Base-by-base conservation (phyloP, 345 rosid genomes). In the Hevea brasiliensis region DNA sequence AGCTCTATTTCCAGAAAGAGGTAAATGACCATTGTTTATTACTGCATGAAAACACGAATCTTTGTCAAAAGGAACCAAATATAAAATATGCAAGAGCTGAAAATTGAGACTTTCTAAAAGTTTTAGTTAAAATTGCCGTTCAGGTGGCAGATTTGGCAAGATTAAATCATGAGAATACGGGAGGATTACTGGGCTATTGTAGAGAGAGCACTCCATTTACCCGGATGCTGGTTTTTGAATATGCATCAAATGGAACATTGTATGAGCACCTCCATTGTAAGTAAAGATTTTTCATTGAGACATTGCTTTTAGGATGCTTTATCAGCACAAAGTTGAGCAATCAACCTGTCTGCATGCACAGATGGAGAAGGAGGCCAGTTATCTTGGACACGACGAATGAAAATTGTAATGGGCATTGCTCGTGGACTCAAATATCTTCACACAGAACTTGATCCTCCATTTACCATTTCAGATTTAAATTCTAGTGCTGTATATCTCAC, bases 121-220 rank as follows among this genome's bases (percentile, higher is more conserved):
- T 68, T 76, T 54, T n/a, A 26, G 5, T 62, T 61, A 48, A 27
- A 32, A 68, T 65, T 79, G 69, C 67, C 57, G 61, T 81, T 81
- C 88, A 96, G 99, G 99, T 91, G 74, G 97, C 97, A 53, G 97
- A 93, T 84, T 85, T 96, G 86, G 97, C 98, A 72, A 91, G 97
- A 81, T 69, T 96, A 58, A 83, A 89, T 80, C 96, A 91, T 27
- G 96, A 88, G 59, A 91, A 93, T 73, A 72, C 90, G 0, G 99
- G 90, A 23, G 90, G 87, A 79, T 81, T 95, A 55, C 90, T 95
- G 37, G 99, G 98, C 35, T 95, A 95, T 75, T 89, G 99, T 75
- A 85, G 81, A 77, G 98, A 92, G 77, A 91, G 87, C 75, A 68
- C 76, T 51, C 98, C 98, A 42, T 95, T 91, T 84, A 78, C 98